These are phyloP conservation scores for Ganoderma leucocontextum DNA, from an alignment of 1,284 basidiomycete genomes.

Conservation along the genomic window DNA sequence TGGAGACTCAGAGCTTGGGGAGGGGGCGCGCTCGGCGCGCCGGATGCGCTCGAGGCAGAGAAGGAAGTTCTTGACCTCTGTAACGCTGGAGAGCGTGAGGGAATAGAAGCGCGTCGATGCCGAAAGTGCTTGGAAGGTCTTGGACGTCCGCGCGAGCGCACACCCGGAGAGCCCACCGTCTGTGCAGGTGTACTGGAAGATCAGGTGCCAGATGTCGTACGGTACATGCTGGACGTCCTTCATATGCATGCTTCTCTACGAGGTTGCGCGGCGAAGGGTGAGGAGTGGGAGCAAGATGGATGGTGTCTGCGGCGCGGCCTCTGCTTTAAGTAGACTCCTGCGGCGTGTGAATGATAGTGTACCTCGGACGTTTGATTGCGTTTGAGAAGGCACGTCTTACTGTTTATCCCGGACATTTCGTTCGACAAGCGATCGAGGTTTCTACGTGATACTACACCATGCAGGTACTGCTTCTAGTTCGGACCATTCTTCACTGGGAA, in stretches of 20 bases:
- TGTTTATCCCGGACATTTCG: not conserved
- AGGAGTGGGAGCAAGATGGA: constrained; percentile 4
- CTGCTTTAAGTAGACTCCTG: constrained; percentile 7
- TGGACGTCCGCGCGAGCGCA: constrained; percentile 25
- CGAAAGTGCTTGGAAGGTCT: constrained; percentile 18
- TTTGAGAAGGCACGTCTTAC: not conserved
- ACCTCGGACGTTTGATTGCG: constrained; percentile 4
- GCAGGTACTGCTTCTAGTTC: not conserved
- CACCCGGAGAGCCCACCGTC: constrained; percentile 31
- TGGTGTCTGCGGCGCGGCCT: not conserved
- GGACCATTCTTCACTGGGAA: not conserved
- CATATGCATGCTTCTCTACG: not conserved
- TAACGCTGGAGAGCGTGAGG: constrained; percentile 24
- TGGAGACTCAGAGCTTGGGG: no score
- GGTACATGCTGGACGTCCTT: constrained; percentile 18
- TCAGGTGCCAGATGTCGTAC: constrained; percentile 30
- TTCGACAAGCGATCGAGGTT: not conserved
- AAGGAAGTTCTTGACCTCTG: constrained; percentile 26
- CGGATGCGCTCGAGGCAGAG: constrained; percentile 30
- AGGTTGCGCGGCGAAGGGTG: not conserved
- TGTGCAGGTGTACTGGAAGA: constrained; percentile 27
- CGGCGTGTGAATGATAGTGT: constrained; percentile 10
- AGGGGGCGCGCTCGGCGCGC: not conserved
- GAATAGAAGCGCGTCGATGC: constrained; percentile 25
- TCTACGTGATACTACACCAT: constrained; percentile 4